Evolutionary conservation across 768 basidiomycete species (phyloP).

Genomic region (Podaxis rugospora): DNA sequence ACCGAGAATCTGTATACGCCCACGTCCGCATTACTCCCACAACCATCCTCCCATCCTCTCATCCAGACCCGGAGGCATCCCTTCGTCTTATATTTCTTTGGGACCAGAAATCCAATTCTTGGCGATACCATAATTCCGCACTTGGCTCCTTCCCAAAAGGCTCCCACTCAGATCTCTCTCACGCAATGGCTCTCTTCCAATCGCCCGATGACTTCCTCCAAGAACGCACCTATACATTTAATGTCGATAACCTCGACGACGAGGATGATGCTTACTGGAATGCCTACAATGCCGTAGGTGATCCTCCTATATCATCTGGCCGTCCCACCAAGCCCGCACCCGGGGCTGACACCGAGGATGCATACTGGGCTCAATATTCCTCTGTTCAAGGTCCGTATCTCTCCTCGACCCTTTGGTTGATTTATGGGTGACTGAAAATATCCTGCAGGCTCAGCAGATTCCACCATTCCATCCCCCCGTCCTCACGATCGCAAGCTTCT

Average conservation of each 20-base stretch:
- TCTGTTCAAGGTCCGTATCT: constrained; percentile 55
- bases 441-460: constrained; percentile 62
- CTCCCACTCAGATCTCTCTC: constrained; percentile 25
- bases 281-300: constrained; percentile 45
- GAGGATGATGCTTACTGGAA: constrained; percentile 65
- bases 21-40: constrained; percentile 46
- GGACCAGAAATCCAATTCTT: constrained; percentile 41
- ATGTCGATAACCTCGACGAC: constrained; percentile 25
- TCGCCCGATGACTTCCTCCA: constrained; percentile 30
- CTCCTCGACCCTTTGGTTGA: neutral
- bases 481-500: constrained; percentile 23
- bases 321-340: constrained; percentile 14
- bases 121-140: constrained; percentile 69
- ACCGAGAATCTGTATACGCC: constrained; percentile 50
- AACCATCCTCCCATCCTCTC: constrained; percentile 15
- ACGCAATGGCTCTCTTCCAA: constrained; percentile 21
- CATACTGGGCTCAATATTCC: constrained; percentile 76
- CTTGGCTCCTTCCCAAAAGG: constrained; percentile 67
- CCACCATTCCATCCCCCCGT: constrained; percentile 55
- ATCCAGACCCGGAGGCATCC: constrained; percentile 2
- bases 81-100: constrained; percentile 68
- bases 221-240: constrained; percentile 18
- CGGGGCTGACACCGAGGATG: constrained; percentile 42
- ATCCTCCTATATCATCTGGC: constrained; percentile 17
- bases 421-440: constrained; percentile 1